Base-by-base conservation (phyloP, 2,329 filamentous ascomycete species). In the Zymoseptoria crescenta region DNA sequence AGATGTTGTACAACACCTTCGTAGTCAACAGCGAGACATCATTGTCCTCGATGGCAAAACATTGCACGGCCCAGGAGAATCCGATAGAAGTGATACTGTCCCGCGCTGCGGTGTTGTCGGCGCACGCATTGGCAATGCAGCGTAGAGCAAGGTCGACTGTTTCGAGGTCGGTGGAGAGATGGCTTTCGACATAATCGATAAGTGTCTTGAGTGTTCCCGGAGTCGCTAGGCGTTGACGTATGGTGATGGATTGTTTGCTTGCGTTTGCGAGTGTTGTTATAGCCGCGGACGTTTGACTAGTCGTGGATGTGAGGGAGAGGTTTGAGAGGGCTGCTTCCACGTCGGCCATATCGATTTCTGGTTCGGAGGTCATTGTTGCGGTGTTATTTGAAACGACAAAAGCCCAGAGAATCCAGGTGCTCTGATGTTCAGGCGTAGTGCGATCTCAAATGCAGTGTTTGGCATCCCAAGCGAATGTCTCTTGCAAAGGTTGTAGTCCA, bases 1-100 rank as follows among this genome's bases (percentile, higher is more conserved):
- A 76, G 16, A 78, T 71, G 60, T 79, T 79, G 65, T 75, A 74
- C 10, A 78, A 64, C 1, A 77, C 76, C 48, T 72, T 75, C 30
- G 75, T 65, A 52, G 74, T 68, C 8, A 69, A 52, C 21, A 60
- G 51, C 48, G 53, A 29, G 8, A 63, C 49, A 41, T 59, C 16
- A 1, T 57, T 24, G 48, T 64, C 53, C 6, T 54, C 52, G 19
- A 56, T 49, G 5, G 29, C 30, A 10, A 68, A 55, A 54, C 63
- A 67, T 30, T 58, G 50, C 1, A 48, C 20, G 4, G 64, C 60
- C 58, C 65, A 68, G 27, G 49, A 49, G 56, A 66, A 62, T n/a
- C 59, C 59, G 27, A 74, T 69, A 68, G 72, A 5, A 3, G 58
- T 61, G 48, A 64, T 56, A n/a, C 48, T 35, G 10, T 63, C 61